Conservation (phyloP, 73 alveolate genomes). For the Paramecium octaurelia region DNA sequence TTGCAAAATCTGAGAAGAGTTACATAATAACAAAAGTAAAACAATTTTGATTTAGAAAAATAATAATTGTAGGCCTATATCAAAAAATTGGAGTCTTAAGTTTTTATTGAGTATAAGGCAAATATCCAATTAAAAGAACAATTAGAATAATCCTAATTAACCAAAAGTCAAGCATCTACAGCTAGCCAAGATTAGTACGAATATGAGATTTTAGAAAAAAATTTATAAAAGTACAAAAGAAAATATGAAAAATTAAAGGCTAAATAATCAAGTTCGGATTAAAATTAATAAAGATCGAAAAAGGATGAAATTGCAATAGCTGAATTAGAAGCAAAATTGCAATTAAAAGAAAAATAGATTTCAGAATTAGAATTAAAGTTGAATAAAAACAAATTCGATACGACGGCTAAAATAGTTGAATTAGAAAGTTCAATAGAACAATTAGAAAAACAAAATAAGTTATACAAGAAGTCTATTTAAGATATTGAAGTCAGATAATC, state of each 20-base stretch:
- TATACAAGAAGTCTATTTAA: neutral
- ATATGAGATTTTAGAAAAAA: neutral
- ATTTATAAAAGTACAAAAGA: neutral
- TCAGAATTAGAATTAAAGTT: neutral
- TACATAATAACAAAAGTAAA: neutral
- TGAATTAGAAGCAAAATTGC: neutral
- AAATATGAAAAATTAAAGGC: neutral
- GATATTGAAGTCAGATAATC: neutral
- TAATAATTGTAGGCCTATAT: neutral
- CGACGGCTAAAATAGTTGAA: neutral
- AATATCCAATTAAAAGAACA: neutral
- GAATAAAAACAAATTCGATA: slow-evolving; percentile 2
- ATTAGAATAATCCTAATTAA: neutral
- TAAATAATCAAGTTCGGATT: neutral
- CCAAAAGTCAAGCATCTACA: neutral
- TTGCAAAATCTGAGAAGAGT: neutral
- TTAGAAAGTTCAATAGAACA: neutral
- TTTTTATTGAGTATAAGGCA: neutral
- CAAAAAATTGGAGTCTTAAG: neutral
- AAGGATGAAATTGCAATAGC: neutral
- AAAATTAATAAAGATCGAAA: neutral
- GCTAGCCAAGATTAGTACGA: neutral
- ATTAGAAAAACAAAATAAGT: neutral
- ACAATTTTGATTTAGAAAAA: neutral
- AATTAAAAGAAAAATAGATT: neutral